Conservation (phyloP, 208 protist species). For the Crithidia bombi region DNA sequence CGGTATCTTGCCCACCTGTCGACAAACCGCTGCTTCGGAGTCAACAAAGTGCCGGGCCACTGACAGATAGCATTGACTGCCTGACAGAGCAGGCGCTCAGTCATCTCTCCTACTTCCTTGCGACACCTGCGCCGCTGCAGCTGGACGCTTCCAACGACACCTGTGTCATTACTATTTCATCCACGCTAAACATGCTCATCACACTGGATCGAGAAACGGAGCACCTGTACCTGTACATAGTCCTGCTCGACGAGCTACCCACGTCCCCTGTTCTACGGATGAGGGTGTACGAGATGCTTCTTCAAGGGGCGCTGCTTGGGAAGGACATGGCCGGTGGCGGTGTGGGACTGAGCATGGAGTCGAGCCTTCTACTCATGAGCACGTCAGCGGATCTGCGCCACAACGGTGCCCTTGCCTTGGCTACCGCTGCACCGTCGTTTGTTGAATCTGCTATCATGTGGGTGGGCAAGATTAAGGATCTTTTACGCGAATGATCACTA, state of each 20-base stretch:
- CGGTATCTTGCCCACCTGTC: not conserved
- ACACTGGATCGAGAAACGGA: slow-evolving; percentile 73
- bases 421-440: slow-evolving; percentile 53
- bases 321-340: slow-evolving; percentile 79
- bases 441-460: slow-evolving; percentile 50
- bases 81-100: slow-evolving; percentile 31
- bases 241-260: slow-evolving; percentile 73
- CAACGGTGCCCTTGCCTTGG: slow-evolving; percentile 52
- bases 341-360: slow-evolving; percentile 68
- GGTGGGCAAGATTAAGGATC: slow-evolving; percentile 22
- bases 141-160: slow-evolving; percentile 69
- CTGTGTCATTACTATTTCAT: slow-evolving; percentile 53
- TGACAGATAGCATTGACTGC: slow-evolving; percentile 22
- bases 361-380: slow-evolving; percentile 77
- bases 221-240: slow-evolving; percentile 77
- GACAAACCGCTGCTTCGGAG: too few species aligned
- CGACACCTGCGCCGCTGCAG: slow-evolving; percentile 29
- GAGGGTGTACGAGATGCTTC: slow-evolving; percentile 69
- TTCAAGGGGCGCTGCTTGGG: slow-evolving; percentile 80
- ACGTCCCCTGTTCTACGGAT: slow-evolving; percentile 27
- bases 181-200: slow-evolving; percentile 59
- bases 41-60: not conserved
- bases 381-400: slow-evolving; percentile 64
- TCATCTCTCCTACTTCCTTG: slow-evolving; percentile 35
- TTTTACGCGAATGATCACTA: slow-evolving; percentile 3